These are phyloP conservation scores for Lachancea mirantina DNA, from an alignment of 805 yeast species.

Conservation along the genomic window DNA sequence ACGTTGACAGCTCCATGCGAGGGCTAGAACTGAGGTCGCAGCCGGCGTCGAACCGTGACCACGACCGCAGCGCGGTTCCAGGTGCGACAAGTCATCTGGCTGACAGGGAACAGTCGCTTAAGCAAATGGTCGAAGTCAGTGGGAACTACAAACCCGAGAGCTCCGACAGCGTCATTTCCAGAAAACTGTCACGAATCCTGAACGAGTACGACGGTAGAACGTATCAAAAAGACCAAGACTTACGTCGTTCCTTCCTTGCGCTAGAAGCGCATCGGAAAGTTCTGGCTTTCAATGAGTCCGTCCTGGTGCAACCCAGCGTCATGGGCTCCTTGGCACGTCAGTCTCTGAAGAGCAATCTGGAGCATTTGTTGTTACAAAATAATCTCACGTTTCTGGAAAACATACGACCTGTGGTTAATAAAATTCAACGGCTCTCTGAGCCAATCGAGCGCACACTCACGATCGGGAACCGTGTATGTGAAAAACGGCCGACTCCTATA, in stretches of 20 bases:
- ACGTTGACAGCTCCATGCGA: too few relatives aligned
- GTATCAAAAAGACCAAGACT: constrained; percentile 25
- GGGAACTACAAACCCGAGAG: constrained; percentile 12
- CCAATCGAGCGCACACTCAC: constrained; percentile 16
- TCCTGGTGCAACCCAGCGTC: constrained; percentile 39
- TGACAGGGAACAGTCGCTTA: too few relatives aligned
- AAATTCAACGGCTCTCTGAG: constrained; percentile 30
- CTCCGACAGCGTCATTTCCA: constrained; percentile 25
- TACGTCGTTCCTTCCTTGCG: constrained; percentile 31
- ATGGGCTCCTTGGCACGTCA: constrained; percentile 57
- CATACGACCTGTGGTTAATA: constrained; percentile 39
- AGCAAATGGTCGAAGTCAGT: neutral
- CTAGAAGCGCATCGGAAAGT: constrained; percentile 29
- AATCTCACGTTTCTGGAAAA: constrained; percentile 44
- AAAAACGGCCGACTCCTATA: constrained; percentile 19
- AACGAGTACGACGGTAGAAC: constrained; percentile 25
- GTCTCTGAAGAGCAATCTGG: constrained; percentile 52
- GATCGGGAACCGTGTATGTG: constrained; percentile 13
- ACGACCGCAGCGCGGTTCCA: too few relatives aligned
- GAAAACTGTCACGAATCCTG: constrained; percentile 31
- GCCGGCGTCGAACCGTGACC: too few relatives aligned
- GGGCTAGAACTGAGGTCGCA: too few relatives aligned
- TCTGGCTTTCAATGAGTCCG: constrained; percentile 25
- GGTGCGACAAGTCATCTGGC: too few relatives aligned
- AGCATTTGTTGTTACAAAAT: constrained; percentile 49